phyloP scores from a whole-genome alignment of 345 rosid species.

The Acer yangbiense region DNA sequence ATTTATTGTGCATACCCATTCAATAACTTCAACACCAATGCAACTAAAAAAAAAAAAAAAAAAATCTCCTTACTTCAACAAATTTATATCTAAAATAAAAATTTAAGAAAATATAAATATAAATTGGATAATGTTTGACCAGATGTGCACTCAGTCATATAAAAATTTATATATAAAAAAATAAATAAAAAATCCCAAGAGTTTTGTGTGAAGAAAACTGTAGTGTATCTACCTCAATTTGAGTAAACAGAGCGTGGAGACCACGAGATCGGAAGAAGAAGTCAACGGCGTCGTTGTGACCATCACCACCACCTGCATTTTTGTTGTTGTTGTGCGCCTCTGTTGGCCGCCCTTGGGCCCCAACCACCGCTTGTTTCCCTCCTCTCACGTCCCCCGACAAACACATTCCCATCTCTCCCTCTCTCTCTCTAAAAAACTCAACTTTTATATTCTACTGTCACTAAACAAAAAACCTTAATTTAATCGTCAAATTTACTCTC shows the following conservation, averaged over 20 bases:
- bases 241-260: conserved; percentile 51
- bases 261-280: conserved; percentile 63
- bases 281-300: conserved; percentile 66
- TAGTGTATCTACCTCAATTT: conserved; percentile 58
- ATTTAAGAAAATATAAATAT: too few relatives aligned
- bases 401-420: conserved; percentile 61
- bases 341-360: conserved; percentile 40
- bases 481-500: too few relatives aligned
- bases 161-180: background rate
- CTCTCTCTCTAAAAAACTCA: background rate
- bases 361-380: conserved; percentile 77
- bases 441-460: too few relatives aligned
- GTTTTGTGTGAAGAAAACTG: background rate
- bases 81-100: background rate
- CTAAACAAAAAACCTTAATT: background rate
- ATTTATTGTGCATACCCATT: too few relatives aligned
- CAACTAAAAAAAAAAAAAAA: too few relatives aligned
- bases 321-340: conserved; percentile 14
- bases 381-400: conserved; percentile 53
- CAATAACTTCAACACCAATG: background rate
- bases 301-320: conserved; percentile 15
- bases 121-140: background rate
- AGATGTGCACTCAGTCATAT: background rate
- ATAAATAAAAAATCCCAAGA: background rate
- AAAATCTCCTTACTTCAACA: background rate